Evolutionary conservation across 192 early-diverging fungal genomes (phyloP).

Genomic region (Backusella sp.): DNA sequence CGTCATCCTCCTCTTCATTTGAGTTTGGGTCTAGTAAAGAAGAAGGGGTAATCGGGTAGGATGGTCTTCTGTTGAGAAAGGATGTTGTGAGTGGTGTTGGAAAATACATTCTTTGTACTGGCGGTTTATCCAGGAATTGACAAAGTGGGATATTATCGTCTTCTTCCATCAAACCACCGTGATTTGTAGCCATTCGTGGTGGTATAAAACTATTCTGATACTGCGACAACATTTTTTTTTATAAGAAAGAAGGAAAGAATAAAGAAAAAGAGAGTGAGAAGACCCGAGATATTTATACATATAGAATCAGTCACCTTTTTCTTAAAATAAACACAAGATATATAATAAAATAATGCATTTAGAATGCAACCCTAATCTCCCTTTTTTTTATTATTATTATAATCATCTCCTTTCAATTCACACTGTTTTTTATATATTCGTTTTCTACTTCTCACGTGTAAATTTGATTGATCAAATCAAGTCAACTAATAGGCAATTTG

Average conservation of each 20-base stretch:
- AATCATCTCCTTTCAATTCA: background rate
- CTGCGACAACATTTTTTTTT: background rate
- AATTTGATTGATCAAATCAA: background rate
- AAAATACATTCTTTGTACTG: background rate
- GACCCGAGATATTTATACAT: background rate
- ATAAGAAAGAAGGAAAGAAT: background rate
- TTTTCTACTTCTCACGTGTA: background rate
- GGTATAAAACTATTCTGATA: background rate
- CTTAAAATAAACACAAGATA: background rate
- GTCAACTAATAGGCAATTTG: background rate
- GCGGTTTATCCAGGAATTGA: background rate
- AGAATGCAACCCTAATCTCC: background rate
- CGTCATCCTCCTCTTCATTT: slow-evolving; percentile 19
- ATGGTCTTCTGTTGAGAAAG: background rate
- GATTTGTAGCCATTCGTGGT: background rate
- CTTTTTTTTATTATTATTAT: background rate
- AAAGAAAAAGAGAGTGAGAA: background rate
- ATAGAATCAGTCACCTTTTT: background rate
- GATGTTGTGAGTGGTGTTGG: background rate
- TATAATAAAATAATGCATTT: background rate
- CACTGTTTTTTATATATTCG: background rate
- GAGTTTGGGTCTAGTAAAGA: slow-evolving; percentile 8
- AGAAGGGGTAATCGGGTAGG: background rate
- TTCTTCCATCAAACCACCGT: background rate
- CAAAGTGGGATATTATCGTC: slow-evolving; percentile 9